Evolutionary conservation across 2,329 filamentous ascomycete genomes (phyloP).

Genomic region (Ascochyta koolunga): DNA sequence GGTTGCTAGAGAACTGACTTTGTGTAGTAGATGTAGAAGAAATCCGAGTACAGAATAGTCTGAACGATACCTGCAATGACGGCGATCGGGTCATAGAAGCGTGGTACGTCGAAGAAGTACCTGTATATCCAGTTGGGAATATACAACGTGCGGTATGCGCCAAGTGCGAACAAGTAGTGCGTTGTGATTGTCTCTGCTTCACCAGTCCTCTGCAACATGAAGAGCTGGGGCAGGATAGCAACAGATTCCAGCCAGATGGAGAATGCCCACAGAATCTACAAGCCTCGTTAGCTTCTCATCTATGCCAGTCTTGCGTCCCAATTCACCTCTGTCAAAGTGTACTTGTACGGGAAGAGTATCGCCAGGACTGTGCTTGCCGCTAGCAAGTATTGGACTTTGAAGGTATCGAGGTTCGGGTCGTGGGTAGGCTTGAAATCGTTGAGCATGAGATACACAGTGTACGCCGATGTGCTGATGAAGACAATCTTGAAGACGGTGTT

Average conservation of each 20-base stretch:
- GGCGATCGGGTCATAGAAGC: constrained; percentile 82
- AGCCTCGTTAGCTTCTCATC: constrained; percentile 17
- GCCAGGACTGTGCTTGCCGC: constrained; percentile 79
- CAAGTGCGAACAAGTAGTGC: constrained; percentile 94
- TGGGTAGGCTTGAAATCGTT: constrained; percentile 97
- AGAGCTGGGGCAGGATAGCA: constrained; percentile 94
- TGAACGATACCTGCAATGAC: constrained; percentile 89
- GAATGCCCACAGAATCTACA: constrained; percentile 91
- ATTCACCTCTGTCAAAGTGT: constrained; percentile 70
- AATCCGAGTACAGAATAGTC: constrained; percentile 95
- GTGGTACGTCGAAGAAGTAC: constrained; percentile 72
- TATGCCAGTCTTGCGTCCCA: background rate
- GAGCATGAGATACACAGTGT: constrained; percentile 98
- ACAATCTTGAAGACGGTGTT: constrained; percentile 95
- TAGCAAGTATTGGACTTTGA: constrained; percentile 93
- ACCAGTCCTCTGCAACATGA: constrained; percentile 96
- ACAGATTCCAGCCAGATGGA: constrained; percentile 98
- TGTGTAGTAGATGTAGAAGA: constrained; percentile 99
- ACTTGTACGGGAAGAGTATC: constrained; percentile 83
- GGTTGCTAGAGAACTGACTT: constrained; percentile 63
- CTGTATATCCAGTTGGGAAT: constrained; percentile 99
- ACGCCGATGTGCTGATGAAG: constrained; percentile 87
- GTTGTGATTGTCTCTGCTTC: constrained; percentile 99
- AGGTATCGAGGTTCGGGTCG: constrained; percentile 95
- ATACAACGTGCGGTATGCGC: constrained; percentile 89